Evolutionary conservation across 2,329 filamentous ascomycete genomes (phyloP), one percentile per base, ranked within the genome.

Genomic region (Trichoderma sp.): DNA sequence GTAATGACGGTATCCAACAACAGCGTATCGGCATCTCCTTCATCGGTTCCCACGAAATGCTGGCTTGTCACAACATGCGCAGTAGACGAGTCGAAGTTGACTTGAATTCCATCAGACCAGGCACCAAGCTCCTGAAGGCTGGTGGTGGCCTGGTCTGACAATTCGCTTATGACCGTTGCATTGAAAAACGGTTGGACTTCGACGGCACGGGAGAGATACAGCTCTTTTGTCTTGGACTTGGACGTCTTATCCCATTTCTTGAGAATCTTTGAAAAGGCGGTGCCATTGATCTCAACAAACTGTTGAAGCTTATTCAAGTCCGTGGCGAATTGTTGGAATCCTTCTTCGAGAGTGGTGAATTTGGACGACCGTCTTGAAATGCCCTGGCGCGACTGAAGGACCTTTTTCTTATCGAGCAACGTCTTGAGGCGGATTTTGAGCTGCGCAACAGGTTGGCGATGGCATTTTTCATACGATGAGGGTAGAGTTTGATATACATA

Each of bases 201-300:
- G 74, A 99, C 95, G 9, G 96, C 96, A 73, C 96, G 89, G 11
- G 97, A 97, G 43, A 99, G 90, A 80, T 98, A 99, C 53, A 98
- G 88, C 83, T 98, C 96, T 82, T 99, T 99, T 72, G 96, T 98
- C 81, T 95, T 95, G 66, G 95, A 98, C 87, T 98, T 99, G 76
- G 95, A 98, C 1, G 95, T 98, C 88, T 99, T 99, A 84, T 99
- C 96, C 96, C 96, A 99, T 88, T 99, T 99, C 84, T 99, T 99
- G 74, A 99, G 85, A 72, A 99, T 99, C 82, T 99, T 99, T 32
- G 95, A 98, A 81, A 98, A 98, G 17, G 95, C 96, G 2, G 94
- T 98, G 78, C 96, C 95, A 80, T 99, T 99, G 79, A 98, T 93
- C 81, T 98, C 95, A 75, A 99, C 94, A 82, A 98, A 99, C 85